Percentiles rank a stretch among this genome's conserved stretches.
Conservation (phyloP, 1,139 yeast genomes). For the Kluyveromyces sp. region DNA sequence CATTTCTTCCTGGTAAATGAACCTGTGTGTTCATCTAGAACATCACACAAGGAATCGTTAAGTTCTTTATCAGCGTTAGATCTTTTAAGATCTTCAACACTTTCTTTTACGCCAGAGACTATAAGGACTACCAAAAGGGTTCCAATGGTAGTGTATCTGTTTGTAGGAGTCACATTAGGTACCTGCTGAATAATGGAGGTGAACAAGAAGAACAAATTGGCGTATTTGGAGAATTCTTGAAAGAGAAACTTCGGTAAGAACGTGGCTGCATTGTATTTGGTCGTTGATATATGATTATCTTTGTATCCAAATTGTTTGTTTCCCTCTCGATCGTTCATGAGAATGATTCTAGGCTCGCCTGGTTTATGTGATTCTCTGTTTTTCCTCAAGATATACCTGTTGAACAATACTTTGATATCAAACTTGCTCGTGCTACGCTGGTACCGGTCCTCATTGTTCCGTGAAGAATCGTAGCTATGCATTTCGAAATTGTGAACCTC, state of each 20-base stretch:
- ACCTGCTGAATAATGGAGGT: conserved; percentile 95
- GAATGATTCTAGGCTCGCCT: conserved; percentile 60
- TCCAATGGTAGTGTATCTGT: conserved; percentile 90
- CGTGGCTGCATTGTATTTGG: conserved; percentile 93
- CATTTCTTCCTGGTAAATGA: conserved; percentile 63
- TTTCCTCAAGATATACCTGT: conserved; percentile 38
- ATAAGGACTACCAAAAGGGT: conserved; percentile 76
- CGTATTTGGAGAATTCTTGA: conserved; percentile 96
- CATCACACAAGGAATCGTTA: conserved; percentile 70
- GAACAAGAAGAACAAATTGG: conserved; percentile 86
- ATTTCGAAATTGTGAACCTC: conserved; percentile 33
- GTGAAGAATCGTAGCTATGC: conserved; percentile 22
- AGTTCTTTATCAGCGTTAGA: conserved; percentile 82
- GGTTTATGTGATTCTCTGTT: conserved; percentile 29
- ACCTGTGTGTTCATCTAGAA: conserved; percentile 55
- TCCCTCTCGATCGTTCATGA: conserved; percentile 52
- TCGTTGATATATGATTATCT: conserved; percentile 88
- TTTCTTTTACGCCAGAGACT: conserved; percentile 89
- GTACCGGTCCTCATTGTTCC: conserved; percentile 22
- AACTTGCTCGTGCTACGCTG: conserved; percentile 36
- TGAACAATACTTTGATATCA: conserved; percentile 52
- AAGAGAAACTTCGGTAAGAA: conserved; percentile 90
- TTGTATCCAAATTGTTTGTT: conserved; percentile 54
- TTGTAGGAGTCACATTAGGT: conserved; percentile 94
- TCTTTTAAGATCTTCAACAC: conserved; percentile 85